Conservation (phyloP, 2,329 filamentous ascomycete species). For the Aspergillus puulaauensis region DNA sequence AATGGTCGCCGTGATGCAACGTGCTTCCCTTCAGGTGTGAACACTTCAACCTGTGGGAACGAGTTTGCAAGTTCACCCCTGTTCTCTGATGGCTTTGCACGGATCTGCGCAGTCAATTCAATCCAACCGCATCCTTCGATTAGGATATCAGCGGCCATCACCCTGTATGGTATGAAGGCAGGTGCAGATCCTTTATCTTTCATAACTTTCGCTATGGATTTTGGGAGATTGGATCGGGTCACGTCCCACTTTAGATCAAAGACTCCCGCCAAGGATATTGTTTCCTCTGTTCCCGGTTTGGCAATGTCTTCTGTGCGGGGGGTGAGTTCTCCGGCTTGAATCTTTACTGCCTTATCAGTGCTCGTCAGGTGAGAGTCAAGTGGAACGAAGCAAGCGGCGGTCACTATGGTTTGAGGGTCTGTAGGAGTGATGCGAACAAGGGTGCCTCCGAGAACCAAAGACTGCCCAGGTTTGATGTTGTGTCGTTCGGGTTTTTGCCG, state of each 20-base stretch:
- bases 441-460: conserved; percentile 79
- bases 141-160: conserved; percentile 79
- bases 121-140: conserved; percentile 94
- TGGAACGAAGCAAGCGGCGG: conserved; percentile 85
- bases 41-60: conserved; percentile 73
- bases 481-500: conserved; percentile 72
- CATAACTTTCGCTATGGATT: conserved; percentile 66
- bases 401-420: conserved; percentile 62
- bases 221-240: conserved; percentile 74
- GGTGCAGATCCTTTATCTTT: conserved; percentile 58
- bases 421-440: conserved; percentile 83
- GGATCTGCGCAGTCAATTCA: conserved; percentile 79
- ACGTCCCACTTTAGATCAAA: conserved; percentile 80
- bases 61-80: conserved; percentile 31
- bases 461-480: conserved; percentile 72
- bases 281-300: conserved; percentile 55
- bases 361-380: conserved; percentile 73
- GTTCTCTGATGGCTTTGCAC: conserved; percentile 48
- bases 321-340: conserved; percentile 65
- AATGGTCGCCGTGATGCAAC: conserved; percentile 51
- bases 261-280: conserved; percentile 68
- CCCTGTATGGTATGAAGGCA: conserved; percentile 67
- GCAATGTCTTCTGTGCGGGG: conserved; percentile 65
- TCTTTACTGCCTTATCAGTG: conserved; percentile 74
- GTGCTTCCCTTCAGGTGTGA: conserved; percentile 79